Base-by-base conservation (phyloP, 495 filamentous ascomycete genomes). In the Aspergillus steynii region DNA sequence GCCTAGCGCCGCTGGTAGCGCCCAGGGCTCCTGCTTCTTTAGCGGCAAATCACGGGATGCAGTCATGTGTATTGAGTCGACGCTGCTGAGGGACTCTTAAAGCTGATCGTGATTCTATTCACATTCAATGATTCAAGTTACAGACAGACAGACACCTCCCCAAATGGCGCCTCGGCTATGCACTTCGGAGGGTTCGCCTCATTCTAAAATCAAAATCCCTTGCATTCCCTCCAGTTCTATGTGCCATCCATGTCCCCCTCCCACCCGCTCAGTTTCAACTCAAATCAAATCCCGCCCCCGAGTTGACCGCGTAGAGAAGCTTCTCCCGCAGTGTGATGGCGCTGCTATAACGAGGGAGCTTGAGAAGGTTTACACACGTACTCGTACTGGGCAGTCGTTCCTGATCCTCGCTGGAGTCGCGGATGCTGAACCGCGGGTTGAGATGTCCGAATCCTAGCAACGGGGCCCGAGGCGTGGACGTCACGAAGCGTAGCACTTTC, bases 291-390 rank as follows among this genome's bases (percentile, higher is more conserved):
- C 95, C 95, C 50, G 95, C 95, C 14, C 93, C 93, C 10, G 92
- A 89, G 67, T 89, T 91, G 25, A 97, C 88, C 27, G 94, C 93
- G 76, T 97, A 97, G 34, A 99, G 73, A 60, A 99, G 71, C 72
- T 96, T 96, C 65, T 84, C 83, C 73, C 80, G 90, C 61, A 98
- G 68, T 12, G 74, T 79, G 55, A 75, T 75, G 56, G 81, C 82
- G 52, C 80, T 86, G 26, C 67, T 77, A 73, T 98, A 99, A 53
- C 88, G 86, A 25, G 95, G 95, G 63, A 99, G 79, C 77, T 99
- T 99, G 42, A 99, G 73, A 57, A 98, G 73, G 71, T 99, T 99
- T 42, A 99, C 92, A 67, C 95, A 99, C 1, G 95, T 99, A 68
- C 95, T 97, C 25, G 95, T 93, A 70, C 92, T 98, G 28, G 96